Evolutionary conservation across 805 yeast genomes (phyloP).

Genomic region (Kluyveromyces siamensis): DNA sequence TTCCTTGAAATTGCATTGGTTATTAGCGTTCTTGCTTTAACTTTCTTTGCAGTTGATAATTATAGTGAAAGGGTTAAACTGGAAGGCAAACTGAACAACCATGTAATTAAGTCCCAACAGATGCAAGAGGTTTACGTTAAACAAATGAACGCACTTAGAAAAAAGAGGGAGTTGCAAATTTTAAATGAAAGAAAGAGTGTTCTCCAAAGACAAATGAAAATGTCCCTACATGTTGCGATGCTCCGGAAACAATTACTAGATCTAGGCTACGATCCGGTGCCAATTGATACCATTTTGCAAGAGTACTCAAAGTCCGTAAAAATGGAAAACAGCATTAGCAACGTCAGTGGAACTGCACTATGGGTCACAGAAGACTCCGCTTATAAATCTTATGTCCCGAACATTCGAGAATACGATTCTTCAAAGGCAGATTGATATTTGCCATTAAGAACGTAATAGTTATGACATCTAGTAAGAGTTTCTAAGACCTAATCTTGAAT

Average conservation of each 20-base stretch:
- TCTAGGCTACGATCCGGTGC: slow-evolving; percentile 48
- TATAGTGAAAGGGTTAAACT: slow-evolving; percentile 34
- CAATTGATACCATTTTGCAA: slow-evolving; percentile 41
- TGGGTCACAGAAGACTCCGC: slow-evolving; percentile 49
- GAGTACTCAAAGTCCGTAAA: slow-evolving; percentile 53
- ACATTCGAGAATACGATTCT: slow-evolving; percentile 49
- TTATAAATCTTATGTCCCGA: slow-evolving; percentile 46
- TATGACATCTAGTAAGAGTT: too few relatives aligned
- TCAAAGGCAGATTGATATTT: background rate
- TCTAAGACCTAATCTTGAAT: background rate
- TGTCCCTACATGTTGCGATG: slow-evolving; percentile 61
- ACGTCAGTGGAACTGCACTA: slow-evolving; percentile 44
- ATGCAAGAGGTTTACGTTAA: slow-evolving; percentile 34
- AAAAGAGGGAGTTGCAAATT: slow-evolving; percentile 44
- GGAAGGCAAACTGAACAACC: slow-evolving; percentile 25
- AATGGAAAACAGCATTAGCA: slow-evolving; percentile 46
- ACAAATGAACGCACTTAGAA: slow-evolving; percentile 41
- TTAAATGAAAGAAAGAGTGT: slow-evolving; percentile 42
- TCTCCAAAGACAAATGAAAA: slow-evolving; percentile 43
- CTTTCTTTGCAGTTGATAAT: slow-evolving; percentile 45
- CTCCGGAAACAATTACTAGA: slow-evolving; percentile 52
- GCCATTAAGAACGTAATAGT: too few relatives aligned
- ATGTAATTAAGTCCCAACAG: slow-evolving; percentile 27
- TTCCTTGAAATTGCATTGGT: slow-evolving; percentile 35
- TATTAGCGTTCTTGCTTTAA: slow-evolving; percentile 35